A percentile compares a stretch with the other conserved stretches of the same genome.
These are phyloP conservation scores for Dioszegia aurantiaca DNA, from an alignment of 768 basidiomycete species.

Conservation along the genomic window DNA sequence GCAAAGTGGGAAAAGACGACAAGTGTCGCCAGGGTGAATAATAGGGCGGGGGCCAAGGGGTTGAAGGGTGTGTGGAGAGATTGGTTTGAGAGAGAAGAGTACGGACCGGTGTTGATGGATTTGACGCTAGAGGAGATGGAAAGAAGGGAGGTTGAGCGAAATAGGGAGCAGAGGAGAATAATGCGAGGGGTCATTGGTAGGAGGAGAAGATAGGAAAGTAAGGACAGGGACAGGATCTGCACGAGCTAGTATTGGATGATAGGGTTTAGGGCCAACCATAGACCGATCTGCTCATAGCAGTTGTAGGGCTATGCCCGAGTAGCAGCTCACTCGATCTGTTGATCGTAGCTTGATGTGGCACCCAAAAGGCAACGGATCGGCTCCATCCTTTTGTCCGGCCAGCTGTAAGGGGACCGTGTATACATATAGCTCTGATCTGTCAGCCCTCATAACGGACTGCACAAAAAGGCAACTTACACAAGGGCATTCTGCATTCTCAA, in stretches of 20 bases:
- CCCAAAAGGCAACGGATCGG: too few species aligned
- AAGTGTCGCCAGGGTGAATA: conserved; percentile 60
- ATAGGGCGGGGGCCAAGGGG: conserved; percentile 67
- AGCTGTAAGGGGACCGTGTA: too few species aligned
- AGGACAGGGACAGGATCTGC: too few species aligned
- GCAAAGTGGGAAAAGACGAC: conserved; percentile 68
- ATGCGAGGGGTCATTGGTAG: conserved; percentile 26
- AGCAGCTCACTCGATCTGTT: too few species aligned
- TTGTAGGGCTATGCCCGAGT: too few species aligned
- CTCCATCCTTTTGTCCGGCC: too few species aligned
- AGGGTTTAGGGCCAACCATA: too few species aligned
- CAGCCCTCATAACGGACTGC: neutral
- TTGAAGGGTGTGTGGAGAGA: conserved; percentile 90
- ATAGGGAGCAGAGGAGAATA: conserved; percentile 41
- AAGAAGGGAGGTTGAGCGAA: conserved; percentile 74
- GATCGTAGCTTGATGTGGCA: too few species aligned
- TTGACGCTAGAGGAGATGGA: conserved; percentile 88
- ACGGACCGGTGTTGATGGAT: conserved; percentile 80
- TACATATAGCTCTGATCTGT: conserved; percentile 1
- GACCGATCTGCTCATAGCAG: too few species aligned
- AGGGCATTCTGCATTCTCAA: too few species aligned
- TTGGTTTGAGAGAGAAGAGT: conserved; percentile 89
- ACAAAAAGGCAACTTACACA: neutral
- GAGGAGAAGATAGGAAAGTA: conserved; percentile 24
- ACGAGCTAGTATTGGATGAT: too few species aligned